phyloP scores from a whole-genome alignment of 192 early-diverging fungal genomes.

The Linnemannia elongata region DNA sequence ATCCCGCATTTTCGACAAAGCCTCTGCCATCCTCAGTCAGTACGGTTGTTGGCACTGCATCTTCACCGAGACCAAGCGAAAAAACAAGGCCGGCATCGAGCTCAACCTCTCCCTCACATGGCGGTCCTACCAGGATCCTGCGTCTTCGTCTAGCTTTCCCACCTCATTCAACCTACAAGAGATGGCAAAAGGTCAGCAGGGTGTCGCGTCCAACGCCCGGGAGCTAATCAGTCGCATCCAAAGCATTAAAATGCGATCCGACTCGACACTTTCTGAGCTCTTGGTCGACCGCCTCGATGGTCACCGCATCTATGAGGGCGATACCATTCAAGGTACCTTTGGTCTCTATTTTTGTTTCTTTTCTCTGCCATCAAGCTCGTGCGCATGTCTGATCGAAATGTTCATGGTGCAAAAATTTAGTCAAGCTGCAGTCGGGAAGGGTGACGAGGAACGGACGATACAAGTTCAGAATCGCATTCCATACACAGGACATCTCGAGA shows the following conservation, averaged over 20 bases:
- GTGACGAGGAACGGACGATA: conserved; percentile 24
- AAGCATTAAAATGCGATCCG: conserved; percentile 37
- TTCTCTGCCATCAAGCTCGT: background rate
- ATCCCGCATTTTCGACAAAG: conserved; percentile 14
- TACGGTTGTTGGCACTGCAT: conserved; percentile 33
- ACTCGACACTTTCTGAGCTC: conserved; percentile 39
- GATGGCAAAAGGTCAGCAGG: background rate
- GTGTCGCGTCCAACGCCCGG: background rate
- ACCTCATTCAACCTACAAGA: background rate
- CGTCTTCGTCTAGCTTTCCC: conserved; percentile 18
- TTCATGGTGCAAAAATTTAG: background rate
- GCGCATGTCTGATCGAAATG: background rate
- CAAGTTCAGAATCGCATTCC: conserved; percentile 33
- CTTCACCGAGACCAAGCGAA: conserved; percentile 33
- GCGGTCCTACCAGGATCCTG: background rate
- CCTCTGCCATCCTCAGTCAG: conserved; percentile 9
- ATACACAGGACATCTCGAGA: conserved; percentile 29
- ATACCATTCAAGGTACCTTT: conserved; percentile 21
- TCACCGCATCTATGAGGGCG: conserved; percentile 13
- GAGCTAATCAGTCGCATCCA: conserved; percentile 33
- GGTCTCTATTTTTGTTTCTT: background rate
- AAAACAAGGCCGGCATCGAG: background rate
- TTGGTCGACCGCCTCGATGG: conserved; percentile 23
- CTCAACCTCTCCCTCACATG: conserved; percentile 30
- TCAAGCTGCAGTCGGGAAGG: conserved; percentile 24